phyloP scores from a whole-genome alignment of 208 protist genomes.

The Leishmania gerbilli region DNA sequence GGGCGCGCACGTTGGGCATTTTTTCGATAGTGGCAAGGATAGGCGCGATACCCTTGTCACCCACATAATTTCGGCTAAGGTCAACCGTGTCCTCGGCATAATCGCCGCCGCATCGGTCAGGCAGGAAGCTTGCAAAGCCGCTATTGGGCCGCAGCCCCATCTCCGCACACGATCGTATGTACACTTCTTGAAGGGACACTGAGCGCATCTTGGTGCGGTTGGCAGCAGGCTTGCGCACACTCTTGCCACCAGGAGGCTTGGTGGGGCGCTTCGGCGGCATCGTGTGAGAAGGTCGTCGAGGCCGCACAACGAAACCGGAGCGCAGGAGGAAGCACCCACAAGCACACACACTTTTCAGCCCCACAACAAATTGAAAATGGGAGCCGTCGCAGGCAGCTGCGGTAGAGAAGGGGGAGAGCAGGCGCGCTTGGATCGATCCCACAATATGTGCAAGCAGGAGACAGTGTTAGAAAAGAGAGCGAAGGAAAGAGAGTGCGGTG shows the following conservation, averaged over 20 bases:
- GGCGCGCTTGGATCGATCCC: neutral
- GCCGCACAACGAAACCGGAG: neutral
- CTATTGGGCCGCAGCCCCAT: conserved; percentile 75
- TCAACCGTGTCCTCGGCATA: conserved; percentile 50
- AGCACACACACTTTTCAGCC: neutral
- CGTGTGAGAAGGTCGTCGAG: neutral
- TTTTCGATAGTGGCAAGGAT: conserved; percentile 67
- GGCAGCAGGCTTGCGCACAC: conserved; percentile 14
- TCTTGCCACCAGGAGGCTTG: conserved; percentile 19
- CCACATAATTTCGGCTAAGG: conserved; percentile 87
- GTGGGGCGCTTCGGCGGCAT: conserved; percentile 32
- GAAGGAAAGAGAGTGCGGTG: neutral
- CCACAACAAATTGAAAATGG: neutral
- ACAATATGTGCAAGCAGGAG: neutral
- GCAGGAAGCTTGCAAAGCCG: conserved; percentile 58
- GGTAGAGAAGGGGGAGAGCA: neutral
- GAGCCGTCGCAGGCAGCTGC: neutral
- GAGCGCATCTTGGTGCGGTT: conserved; percentile 15
- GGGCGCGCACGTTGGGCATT: conserved; percentile 45
- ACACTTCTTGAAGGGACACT: conserved; percentile 72
- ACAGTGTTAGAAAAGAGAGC: neutral
- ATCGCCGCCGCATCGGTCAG: conserved; percentile 41
- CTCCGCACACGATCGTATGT: conserved; percentile 78
- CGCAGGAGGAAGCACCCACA: neutral
- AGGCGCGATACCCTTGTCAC: conserved; percentile 81